Evolutionary conservation across 2,329 filamentous ascomycete genomes (phyloP), one percentile per base, ranked within the genome.

Genomic region (Ophiocordyceps camponoti-rufipedis): DNA sequence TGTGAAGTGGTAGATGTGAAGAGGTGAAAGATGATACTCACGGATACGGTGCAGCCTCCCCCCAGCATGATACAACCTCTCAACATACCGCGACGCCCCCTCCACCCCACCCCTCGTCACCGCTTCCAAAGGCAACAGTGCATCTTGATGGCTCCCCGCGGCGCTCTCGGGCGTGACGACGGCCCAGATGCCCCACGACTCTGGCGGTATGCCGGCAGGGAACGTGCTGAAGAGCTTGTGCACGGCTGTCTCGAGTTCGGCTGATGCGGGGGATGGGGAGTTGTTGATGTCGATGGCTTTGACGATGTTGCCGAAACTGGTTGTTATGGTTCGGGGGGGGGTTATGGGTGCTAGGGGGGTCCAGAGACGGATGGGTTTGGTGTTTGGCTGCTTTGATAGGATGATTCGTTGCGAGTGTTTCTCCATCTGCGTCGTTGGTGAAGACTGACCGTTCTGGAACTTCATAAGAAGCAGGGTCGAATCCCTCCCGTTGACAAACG

Each of bases 301-400:
- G 19, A 91, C 67, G 46, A 93, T 89, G 59, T 93, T 93, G 4
- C 85, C 85, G 54, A 88, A 75, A 33, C 78, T 77, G 35, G 74
- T 71, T 1, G 70, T 63, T 33, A 91, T 77, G 42, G 62, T 65
- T 16, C 82, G 73, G 14, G 80, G 70, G 6, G 63, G 58, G 0
- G 81, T 85, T 33, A 88, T 58, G 1, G 81, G 75, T 11, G 78
- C 59, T 3, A 88, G 61, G 0, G 80, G 68, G 0, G 65, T 55
- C 51, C 58, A 61, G 12, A 62, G 49, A 28, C 54, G 50, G 9
- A 58, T 46, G 40, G 57, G 51, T 9, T 53, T 47, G 12, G 55
- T 46, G 5, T 53, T 52, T 28, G 51, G 48, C 23, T 49, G 46
- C 12, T 55, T 23, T 12, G 56, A 51, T 1, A 62, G 50, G 7